Percentiles rank a stretch among this genome's conserved stretches.
Conservation (phyloP, 169 alveolate genomes). For the Eimeria mitis region DNA sequence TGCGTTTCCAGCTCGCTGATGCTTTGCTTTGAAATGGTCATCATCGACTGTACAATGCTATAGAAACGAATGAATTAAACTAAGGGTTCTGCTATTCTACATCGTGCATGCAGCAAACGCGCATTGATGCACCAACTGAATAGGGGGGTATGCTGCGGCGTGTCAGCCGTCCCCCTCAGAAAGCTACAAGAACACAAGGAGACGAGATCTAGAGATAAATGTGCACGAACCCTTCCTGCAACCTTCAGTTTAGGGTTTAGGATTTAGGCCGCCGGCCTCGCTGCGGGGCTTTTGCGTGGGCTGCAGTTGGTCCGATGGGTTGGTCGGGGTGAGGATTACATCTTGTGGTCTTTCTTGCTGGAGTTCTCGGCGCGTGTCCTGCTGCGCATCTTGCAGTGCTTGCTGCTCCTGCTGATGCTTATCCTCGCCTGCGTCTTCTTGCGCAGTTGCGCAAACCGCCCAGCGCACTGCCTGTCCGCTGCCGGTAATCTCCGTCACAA, state of each 20-base stretch:
- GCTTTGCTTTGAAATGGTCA: background rate
- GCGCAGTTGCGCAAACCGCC: slow-evolving; percentile 49
- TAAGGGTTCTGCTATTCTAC: background rate
- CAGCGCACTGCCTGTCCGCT: slow-evolving; percentile 67
- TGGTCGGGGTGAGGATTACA: background rate
- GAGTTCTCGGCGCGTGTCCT: background rate
- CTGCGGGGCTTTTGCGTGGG: background rate
- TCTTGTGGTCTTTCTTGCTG: background rate
- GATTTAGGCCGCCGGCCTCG: background rate
- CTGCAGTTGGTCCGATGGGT: background rate
- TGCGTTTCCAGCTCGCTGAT: background rate
- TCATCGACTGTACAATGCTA: background rate
- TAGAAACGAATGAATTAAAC: background rate
- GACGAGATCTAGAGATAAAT: background rate
- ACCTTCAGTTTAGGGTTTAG: background rate
- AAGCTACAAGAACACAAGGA: background rate
- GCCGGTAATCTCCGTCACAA: slow-evolving; percentile 65
- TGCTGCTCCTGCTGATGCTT: background rate
- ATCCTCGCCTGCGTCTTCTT: background rate
- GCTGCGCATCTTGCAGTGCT: background rate
- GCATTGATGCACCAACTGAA: background rate
- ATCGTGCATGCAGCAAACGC: background rate
- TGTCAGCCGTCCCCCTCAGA: background rate
- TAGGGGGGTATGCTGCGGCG: background rate
- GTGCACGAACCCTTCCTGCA: background rate